Conservation (phyloP, 2,329 filamentous ascomycete genomes). For the Talaromyces sp. region DNA sequence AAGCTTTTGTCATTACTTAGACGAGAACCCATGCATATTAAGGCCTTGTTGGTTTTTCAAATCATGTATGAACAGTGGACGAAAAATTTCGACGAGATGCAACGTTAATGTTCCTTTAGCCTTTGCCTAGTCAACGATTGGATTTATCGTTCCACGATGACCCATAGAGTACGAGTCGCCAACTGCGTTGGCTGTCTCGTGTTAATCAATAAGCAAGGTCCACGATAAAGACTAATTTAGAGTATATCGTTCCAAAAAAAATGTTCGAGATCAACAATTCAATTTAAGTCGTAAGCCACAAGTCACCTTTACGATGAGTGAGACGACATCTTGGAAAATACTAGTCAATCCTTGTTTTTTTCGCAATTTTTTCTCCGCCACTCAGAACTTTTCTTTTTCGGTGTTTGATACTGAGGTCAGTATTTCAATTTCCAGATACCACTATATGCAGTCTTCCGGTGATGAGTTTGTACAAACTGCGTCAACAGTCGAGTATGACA, state of each 20-base stretch:
- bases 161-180: neutral
- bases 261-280: neutral
- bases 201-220: neutral
- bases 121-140: neutral
- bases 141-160: neutral
- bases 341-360: neutral
- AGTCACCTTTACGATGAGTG: neutral
- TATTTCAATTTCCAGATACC: neutral
- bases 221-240: neutral
- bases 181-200: neutral
- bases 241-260: neutral
- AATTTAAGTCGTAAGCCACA: neutral
- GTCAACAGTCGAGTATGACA: neutral
- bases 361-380: neutral
- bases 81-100: neutral
- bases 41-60: neutral
- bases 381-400: neutral
- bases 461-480: neutral
- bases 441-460: neutral
- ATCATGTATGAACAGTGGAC: neutral
- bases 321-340: neutral
- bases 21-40: neutral
- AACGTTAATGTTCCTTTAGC: slow-evolving; percentile 12
- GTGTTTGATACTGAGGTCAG: neutral
- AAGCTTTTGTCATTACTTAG: neutral